Percentiles rank a stretch among this genome's conserved stretches.
Evolutionary conservation across 78 protist genomes (phyloP).

Genomic region (Polysphondylium violaceum): DNA sequence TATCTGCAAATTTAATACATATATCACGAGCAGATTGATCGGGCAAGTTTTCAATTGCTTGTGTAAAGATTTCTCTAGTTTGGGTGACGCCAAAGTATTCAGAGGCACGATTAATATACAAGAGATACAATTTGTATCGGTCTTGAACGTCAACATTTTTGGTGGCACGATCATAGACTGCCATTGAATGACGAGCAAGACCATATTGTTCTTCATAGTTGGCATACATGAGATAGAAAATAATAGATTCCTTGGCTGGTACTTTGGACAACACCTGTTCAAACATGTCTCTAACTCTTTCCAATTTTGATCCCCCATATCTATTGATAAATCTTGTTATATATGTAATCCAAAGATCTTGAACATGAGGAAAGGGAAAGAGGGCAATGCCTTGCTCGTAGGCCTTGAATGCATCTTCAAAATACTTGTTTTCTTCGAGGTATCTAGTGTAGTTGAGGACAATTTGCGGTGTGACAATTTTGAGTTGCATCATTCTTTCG

Average conservation of each 20-base stretch:
- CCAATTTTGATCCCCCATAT: conserved; percentile 93
- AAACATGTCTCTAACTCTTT: conserved; percentile 97
- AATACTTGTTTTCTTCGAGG: conserved; percentile 93
- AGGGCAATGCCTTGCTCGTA: conserved; percentile 92
- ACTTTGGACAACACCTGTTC: conserved; percentile 91
- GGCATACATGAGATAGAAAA: conserved; percentile 86
- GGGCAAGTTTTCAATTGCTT: conserved; percentile 88
- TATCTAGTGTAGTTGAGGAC: conserved; percentile 94
- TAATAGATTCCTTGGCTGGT: conserved; percentile 84
- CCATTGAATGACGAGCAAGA: conserved; percentile 94
- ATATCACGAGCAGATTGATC: conserved; percentile 86
- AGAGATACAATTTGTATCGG: conserved; percentile 77
- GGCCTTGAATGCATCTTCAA: conserved; percentile 94
- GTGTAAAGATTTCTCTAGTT: conserved; percentile 96
- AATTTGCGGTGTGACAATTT: conserved; percentile 93
- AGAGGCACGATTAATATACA: conserved; percentile 92
- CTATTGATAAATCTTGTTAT: conserved; percentile 93
- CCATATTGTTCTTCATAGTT: conserved; percentile 93
- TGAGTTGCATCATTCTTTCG: conserved; percentile 75
- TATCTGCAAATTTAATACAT: conserved; percentile 90
- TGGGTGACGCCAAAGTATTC: conserved; percentile 91
- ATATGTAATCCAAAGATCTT: conserved; percentile 95
- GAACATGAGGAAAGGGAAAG: conserved; percentile 93
- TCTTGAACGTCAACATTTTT: conserved; percentile 63
- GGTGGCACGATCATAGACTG: conserved; percentile 93